Evolutionary conservation across 768 basidiomycete genomes (phyloP).

Genomic region (Fomitopsis serialis): DNA sequence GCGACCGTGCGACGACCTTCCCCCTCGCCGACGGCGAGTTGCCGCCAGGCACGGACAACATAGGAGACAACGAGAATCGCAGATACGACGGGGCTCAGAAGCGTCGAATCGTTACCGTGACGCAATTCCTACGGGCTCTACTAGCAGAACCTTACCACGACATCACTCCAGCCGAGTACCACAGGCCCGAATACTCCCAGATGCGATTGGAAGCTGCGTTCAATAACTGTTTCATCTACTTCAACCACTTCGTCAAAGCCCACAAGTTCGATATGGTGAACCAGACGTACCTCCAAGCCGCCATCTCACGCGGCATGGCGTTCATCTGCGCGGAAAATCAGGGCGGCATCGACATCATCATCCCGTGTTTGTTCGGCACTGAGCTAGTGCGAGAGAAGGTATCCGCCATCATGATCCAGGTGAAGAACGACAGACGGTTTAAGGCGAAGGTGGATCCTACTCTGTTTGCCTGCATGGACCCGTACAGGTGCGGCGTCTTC

Average conservation of each 20-base stretch:
- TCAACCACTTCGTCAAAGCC: slow-evolving; percentile 29
- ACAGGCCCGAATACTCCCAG: neutral
- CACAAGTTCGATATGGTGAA: slow-evolving; percentile 14
- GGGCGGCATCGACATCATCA: slow-evolving; percentile 20
- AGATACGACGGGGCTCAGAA: neutral
- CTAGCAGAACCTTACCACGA: neutral
- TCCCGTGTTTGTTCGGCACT: slow-evolving; percentile 19
- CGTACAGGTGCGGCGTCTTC: slow-evolving; percentile 15
- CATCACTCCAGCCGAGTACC: too few species aligned
- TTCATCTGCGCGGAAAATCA: slow-evolving; percentile 21
- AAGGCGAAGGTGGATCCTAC: slow-evolving; percentile 1
- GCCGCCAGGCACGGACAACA: neutral
- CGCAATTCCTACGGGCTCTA: slow-evolving; percentile 11
- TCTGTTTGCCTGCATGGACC: slow-evolving; percentile 23
- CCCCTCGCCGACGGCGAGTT: neutral
- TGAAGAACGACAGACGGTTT: slow-evolving; percentile 18
- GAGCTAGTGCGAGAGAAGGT: slow-evolving; percentile 12
- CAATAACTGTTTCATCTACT: slow-evolving; percentile 17
- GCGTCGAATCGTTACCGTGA: slow-evolving; percentile 4
- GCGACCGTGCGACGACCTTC: slow-evolving; percentile 16
- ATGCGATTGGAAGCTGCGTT: slow-evolving; percentile 14
- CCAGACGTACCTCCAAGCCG: slow-evolving; percentile 14
- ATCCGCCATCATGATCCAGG: slow-evolving; percentile 22
- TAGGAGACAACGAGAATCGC: neutral
- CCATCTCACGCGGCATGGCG: slow-evolving; percentile 23